These are phyloP conservation scores for Cordyceps farinosa DNA, from an alignment of 2,329 filamentous ascomycete species.

Conservation along the genomic window DNA sequence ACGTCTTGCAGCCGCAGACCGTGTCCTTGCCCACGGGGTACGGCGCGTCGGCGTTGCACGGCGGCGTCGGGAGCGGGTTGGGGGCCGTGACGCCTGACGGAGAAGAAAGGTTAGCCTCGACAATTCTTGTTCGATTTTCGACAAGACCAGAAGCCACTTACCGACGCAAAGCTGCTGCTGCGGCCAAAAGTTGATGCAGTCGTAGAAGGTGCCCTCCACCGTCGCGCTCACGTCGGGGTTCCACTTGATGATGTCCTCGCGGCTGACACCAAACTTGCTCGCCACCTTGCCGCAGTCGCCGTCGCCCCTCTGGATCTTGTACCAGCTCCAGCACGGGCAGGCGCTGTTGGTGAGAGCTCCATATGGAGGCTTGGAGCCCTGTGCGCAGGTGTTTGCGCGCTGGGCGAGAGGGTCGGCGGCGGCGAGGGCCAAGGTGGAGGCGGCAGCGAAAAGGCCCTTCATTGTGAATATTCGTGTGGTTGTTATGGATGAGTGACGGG, in stretches of 20 bases:
- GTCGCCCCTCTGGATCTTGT: constrained; percentile 14
- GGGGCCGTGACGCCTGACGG: constrained; percentile 8
- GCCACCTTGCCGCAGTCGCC: constrained; percentile 14
- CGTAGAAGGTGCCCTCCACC: constrained; percentile 12
- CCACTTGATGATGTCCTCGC: constrained; percentile 12
- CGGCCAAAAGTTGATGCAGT: constrained; percentile 17
- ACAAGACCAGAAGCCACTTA: neutral
- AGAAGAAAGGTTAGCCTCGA: neutral
- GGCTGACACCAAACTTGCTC: constrained; percentile 5
- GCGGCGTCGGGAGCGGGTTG: neutral
- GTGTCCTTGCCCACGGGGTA: constrained; percentile 12
- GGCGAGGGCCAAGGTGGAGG: constrained; percentile 2
- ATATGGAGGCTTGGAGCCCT: constrained; percentile 7
- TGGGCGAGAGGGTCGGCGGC: constrained; percentile 4
- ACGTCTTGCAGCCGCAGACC: constrained; percentile 16
- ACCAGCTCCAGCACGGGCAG: constrained; percentile 17
- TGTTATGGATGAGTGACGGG: too few species aligned
- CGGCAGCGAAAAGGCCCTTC: neutral
- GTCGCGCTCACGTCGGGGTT: constrained; percentile 10
- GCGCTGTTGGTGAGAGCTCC: constrained; percentile 13
- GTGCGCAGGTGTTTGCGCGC: neutral
- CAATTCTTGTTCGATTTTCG: neutral
- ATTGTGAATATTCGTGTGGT: too few species aligned
- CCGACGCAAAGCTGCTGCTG: constrained; percentile 15
- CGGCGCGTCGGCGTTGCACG: constrained; percentile 13